A percentile compares a stretch with the other conserved stretches of the same genome.
phyloP scores from a whole-genome alignment of 257 asterid genomes.

The Solanum appendiculatum region DNA sequence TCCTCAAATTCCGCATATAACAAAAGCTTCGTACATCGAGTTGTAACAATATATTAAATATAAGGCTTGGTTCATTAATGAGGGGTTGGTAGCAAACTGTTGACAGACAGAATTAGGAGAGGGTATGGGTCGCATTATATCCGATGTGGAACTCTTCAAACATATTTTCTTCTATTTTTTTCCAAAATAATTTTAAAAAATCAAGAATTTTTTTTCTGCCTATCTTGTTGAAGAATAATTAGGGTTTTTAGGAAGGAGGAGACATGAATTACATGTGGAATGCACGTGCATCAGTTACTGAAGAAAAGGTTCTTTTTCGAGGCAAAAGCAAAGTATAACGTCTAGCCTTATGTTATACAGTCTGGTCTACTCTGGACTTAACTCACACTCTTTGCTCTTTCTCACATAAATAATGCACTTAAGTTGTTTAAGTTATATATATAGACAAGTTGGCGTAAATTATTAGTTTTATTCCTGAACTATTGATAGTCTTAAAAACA shows the following conservation, averaged over 20 bases:
- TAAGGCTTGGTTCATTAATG: background rate
- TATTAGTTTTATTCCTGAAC: no score
- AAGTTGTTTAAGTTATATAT: background rate
- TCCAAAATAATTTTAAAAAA: rapidly evolving
- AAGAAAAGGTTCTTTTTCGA: slow-evolving; percentile 21
- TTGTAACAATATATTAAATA: background rate
- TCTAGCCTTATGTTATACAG: slow-evolving; percentile 2
- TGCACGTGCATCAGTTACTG: slow-evolving; percentile 15
- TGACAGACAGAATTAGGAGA: background rate
- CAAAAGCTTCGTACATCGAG: background rate
- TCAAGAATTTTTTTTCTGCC: background rate
- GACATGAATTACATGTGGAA: slow-evolving; percentile 7
- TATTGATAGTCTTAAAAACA: no score
- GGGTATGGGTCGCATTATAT: background rate
- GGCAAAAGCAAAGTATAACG: slow-evolving; percentile 17
- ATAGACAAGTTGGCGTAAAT: no score
- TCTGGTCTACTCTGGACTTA: background rate
- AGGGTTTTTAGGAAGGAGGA: slow-evolving; percentile 4
- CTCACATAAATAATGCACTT: background rate
- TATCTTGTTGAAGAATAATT: background rate
- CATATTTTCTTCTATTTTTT: background rate
- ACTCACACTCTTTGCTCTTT: background rate
- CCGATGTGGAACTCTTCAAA: background rate
- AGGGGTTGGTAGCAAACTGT: background rate
- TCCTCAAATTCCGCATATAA: background rate